phyloP scores from a whole-genome alignment of 192 early-diverging fungal genomes.

The Gigaspora rosea region DNA sequence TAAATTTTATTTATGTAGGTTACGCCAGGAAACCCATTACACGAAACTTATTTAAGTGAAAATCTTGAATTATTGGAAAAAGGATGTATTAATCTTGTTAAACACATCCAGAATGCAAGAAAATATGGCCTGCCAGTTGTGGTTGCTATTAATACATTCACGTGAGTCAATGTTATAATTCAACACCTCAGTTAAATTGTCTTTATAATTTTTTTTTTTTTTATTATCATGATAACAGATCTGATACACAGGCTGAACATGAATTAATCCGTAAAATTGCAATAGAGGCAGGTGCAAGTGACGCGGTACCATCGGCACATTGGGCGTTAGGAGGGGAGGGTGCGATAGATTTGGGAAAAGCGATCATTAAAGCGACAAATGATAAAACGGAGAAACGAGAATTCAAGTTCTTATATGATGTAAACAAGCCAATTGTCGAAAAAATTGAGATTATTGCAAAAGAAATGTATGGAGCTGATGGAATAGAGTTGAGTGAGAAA shows the following conservation, averaged over 20 bases:
- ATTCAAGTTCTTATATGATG: constrained; percentile 92
- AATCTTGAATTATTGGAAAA: constrained; percentile 81
- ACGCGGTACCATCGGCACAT: constrained; percentile 86
- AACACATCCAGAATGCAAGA: constrained; percentile 90
- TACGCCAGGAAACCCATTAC: constrained; percentile 84
- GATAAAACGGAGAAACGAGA: constrained; percentile 29
- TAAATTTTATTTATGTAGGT: constrained; percentile 1
- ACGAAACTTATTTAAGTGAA: constrained; percentile 86
- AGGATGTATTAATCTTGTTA: constrained; percentile 85
- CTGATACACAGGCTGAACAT: constrained; percentile 88
- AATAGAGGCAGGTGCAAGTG: constrained; percentile 80
- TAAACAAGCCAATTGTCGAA: constrained; percentile 70
- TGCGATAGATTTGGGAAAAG: constrained; percentile 82
- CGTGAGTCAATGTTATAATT: constrained; percentile 32
- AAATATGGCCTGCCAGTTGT: constrained; percentile 89
- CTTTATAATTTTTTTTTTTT: no score
- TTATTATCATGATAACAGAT: constrained; percentile 32
- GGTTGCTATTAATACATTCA: constrained; percentile 91
- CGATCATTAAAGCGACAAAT: constrained; percentile 76
- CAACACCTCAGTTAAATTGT: no score
- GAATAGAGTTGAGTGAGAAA: constrained; percentile 78
- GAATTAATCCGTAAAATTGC: constrained; percentile 74
- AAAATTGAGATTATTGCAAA: constrained; percentile 94
- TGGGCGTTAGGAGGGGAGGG: constrained; percentile 95
- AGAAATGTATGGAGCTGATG: constrained; percentile 95